These are phyloP conservation scores for Amanita subjunquillea DNA, from an alignment of 768 basidiomycete species.

Conservation along the genomic window DNA sequence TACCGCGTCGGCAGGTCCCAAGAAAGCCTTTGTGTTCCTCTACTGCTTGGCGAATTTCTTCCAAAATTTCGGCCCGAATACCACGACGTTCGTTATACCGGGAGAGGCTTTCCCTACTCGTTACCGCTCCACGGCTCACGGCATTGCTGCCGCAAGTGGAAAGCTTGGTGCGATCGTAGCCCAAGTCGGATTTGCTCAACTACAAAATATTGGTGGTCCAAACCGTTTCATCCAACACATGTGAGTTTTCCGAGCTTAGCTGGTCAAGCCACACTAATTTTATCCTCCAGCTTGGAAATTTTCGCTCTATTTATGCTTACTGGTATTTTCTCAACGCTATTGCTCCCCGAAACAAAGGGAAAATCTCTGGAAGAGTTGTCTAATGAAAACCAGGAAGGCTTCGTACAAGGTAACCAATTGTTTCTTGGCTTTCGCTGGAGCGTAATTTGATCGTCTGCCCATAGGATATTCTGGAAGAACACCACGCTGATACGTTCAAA, in stretches of 20 bases:
- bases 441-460: background rate
- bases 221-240: constrained; percentile 58
- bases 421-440: background rate
- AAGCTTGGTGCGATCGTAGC: constrained; percentile 79
- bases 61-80: constrained; percentile 83
- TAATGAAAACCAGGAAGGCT: constrained; percentile 56
- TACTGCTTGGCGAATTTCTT: constrained; percentile 87
- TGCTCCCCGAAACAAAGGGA: constrained; percentile 72
- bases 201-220: constrained; percentile 60
- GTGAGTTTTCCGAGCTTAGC: constrained; percentile 25
- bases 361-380: constrained; percentile 62
- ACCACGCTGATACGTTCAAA: background rate
- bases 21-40: constrained; percentile 65
- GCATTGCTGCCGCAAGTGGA: constrained; percentile 75
- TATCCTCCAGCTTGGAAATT: constrained; percentile 47
- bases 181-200: constrained; percentile 64
- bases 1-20: constrained; percentile 27
- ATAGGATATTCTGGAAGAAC: constrained; percentile 11
- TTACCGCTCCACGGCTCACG: constrained; percentile 78
- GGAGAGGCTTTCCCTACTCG: constrained; percentile 85
- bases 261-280: background rate
- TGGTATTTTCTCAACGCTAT: constrained; percentile 70
- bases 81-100: constrained; percentile 72
- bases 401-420: constrained; percentile 28
- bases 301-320: constrained; percentile 85